These are phyloP conservation scores for Cystobasidium sp. DNA, from an alignment of 1,284 basidiomycete species.

Conservation along the genomic window DNA sequence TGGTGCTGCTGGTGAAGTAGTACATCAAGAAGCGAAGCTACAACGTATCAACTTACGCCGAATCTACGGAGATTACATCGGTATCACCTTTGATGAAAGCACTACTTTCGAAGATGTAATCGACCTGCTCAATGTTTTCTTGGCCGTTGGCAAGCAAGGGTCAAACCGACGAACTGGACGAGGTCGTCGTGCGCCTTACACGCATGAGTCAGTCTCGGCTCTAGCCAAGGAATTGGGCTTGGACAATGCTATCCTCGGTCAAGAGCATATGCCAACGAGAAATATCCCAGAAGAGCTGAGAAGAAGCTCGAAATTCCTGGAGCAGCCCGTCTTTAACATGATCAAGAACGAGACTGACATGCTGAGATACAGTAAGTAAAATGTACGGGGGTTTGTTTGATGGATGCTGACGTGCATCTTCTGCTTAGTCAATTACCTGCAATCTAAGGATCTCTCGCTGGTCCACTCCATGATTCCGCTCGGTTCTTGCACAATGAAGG, in stretches of 20 bases:
- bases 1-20: slow-evolving; percentile 65
- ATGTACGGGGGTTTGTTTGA: background rate
- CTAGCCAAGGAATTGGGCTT: slow-evolving; percentile 54
- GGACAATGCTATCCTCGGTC: slow-evolving; percentile 50
- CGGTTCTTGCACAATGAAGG: slow-evolving; percentile 66
- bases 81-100: slow-evolving; percentile 91
- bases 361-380: slow-evolving; percentile 67
- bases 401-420: background rate
- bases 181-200: slow-evolving; percentile 45
- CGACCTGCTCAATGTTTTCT: slow-evolving; percentile 80
- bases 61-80: slow-evolving; percentile 77
- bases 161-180: slow-evolving; percentile 43
- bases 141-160: slow-evolving; percentile 57
- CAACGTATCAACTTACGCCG: slow-evolving; percentile 82
- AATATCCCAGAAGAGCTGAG: slow-evolving; percentile 66
- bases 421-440: slow-evolving; percentile 72
- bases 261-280: slow-evolving; percentile 44
- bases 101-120: slow-evolving; percentile 68
- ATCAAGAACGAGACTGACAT: slow-evolving; percentile 98
- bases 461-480: slow-evolving; percentile 97
- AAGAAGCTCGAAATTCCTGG: slow-evolving; percentile 76
- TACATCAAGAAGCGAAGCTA: slow-evolving; percentile 72
- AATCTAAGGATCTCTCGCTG: slow-evolving; percentile 91
- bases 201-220: slow-evolving; percentile 57
- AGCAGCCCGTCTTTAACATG: slow-evolving; percentile 82